phyloP scores from a whole-genome alignment of 2,329 filamentous ascomycete species.

The Colletotrichum filicis region DNA sequence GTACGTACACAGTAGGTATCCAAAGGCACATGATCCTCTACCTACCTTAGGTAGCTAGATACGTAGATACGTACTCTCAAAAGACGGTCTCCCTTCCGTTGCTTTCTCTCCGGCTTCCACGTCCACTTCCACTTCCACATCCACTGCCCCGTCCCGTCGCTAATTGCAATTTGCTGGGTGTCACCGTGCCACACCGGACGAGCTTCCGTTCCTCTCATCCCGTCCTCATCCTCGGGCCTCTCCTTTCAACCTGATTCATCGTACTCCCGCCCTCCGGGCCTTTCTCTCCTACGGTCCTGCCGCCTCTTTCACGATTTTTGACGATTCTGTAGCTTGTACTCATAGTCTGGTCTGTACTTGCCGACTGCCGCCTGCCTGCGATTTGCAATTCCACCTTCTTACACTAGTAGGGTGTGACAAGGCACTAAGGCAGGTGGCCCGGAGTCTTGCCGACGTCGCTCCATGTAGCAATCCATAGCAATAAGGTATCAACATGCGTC shows the following conservation, averaged over 20 bases:
- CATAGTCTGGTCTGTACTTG: too few species aligned
- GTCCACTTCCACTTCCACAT: neutral
- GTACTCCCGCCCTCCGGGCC: too few species aligned
- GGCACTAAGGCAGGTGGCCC: slow-evolving; percentile 7
- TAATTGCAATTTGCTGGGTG: neutral
- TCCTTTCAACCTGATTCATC: neutral
- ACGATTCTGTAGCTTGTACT: neutral
- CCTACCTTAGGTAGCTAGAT: neutral
- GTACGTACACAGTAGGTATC: slow-evolving; percentile 19
- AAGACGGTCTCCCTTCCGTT: neutral
- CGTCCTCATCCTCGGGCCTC: neutral
- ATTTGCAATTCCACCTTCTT: neutral
- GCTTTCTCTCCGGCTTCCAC: neutral
- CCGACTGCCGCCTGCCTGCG: too few species aligned
- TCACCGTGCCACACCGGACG: neutral
- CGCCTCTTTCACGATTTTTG: neutral
- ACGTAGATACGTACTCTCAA: neutral
- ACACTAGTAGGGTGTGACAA: neutral
- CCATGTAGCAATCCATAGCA: neutral
- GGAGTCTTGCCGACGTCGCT: slow-evolving; percentile 20
- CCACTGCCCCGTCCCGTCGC: neutral
- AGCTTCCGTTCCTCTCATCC: neutral
- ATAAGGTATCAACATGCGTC: neutral
- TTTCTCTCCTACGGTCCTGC: neutral
- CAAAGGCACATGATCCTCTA: neutral